phyloP scores from a whole-genome alignment of 176 grass and related monocot species.

The Eremochloa ophiuroides region DNA sequence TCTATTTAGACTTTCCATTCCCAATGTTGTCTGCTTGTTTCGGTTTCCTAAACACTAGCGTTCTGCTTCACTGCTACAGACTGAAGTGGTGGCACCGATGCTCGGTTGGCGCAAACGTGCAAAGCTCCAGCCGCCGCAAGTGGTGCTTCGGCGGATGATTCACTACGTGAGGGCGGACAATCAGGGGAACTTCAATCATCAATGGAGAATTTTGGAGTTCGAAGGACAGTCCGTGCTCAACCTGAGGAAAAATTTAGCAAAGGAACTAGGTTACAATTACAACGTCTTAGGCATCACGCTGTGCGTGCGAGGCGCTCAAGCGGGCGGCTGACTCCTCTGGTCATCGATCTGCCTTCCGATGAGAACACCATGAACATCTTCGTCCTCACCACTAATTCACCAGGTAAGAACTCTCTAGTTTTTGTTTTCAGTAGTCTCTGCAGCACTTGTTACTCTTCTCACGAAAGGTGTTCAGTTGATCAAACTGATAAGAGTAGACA shows the following conservation, averaged over 20 bases:
- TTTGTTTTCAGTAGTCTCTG: background rate
- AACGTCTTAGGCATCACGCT: background rate
- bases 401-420: background rate
- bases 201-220: background rate
- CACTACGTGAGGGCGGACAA: background rate
- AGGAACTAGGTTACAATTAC: background rate
- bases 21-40: too few relatives aligned
- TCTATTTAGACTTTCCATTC: background rate
- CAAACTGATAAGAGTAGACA: too few relatives aligned
- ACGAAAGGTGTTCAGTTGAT: background rate
- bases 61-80: background rate
- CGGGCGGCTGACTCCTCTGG: constrained; percentile 18
- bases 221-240: background rate
- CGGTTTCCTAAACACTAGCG: background rate
- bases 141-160: background rate
- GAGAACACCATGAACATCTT: background rate
- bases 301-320: background rate
- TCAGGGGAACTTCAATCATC: background rate
- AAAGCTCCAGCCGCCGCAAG: too few relatives aligned
- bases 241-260: background rate
- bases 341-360: background rate
- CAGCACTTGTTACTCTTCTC: background rate
- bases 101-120: too few relatives aligned
- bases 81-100: too few relatives aligned
- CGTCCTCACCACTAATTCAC: background rate